Conservation (phyloP, 768 basidiomycete species). For the Suillus alpinus region DNA sequence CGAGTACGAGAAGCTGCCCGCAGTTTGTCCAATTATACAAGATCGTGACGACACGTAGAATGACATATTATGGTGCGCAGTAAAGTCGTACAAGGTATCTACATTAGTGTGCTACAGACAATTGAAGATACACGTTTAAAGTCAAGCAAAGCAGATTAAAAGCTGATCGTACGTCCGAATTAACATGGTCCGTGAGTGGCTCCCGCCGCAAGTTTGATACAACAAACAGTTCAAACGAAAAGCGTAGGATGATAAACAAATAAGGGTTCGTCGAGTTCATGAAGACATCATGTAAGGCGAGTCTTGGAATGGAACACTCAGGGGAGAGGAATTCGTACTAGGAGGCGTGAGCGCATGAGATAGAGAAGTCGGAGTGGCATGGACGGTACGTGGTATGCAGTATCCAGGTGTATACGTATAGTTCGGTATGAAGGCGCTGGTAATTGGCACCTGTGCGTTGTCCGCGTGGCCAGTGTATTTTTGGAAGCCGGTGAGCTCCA, state of each 20-base stretch:
- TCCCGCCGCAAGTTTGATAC: constrained; percentile 2
- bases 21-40: constrained; percentile 48
- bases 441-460: constrained; percentile 24
- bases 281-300: constrained; percentile 32
- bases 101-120: constrained; percentile 27
- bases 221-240: constrained; percentile 1
- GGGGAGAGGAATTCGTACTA: constrained; percentile 20
- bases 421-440: constrained; percentile 27
- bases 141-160: constrained; percentile 19
- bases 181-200: constrained; percentile 4
- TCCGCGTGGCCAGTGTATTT: constrained; percentile 33
- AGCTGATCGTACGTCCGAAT: constrained; percentile 9
- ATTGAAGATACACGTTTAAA: constrained; percentile 20
- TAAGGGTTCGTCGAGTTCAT: constrained; percentile 28
- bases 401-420: constrained; percentile 32
- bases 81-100: constrained; percentile 30
- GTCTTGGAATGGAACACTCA: constrained; percentile 25
- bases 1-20: constrained; percentile 65
- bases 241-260: constrained; percentile 13
- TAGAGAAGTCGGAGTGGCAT: constrained; percentile 36
- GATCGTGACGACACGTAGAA: constrained; percentile 31
- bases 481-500: constrained; percentile 55
- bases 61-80: constrained; percentile 23
- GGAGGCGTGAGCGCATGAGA: constrained; percentile 43
- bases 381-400: constrained; percentile 33